Conservation (phyloP, 2,329 filamentous ascomycete species). For the Aureobasidium uvarum region DNA sequence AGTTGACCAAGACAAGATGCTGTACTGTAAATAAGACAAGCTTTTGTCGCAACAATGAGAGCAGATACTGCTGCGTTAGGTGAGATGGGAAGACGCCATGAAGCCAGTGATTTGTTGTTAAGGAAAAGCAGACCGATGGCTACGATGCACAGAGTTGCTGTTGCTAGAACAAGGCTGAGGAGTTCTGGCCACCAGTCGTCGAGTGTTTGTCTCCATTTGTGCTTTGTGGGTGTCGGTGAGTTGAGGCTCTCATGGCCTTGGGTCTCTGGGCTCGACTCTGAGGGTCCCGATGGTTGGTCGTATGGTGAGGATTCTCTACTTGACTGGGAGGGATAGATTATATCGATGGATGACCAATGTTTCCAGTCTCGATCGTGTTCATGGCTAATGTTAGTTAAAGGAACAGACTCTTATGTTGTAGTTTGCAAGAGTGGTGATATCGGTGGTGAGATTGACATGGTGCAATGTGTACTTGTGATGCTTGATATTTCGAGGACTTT, state of each 20-base stretch:
- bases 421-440: not conserved
- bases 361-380: not conserved
- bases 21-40: not conserved
- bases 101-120: not conserved
- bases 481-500: not conserved
- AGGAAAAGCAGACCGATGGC: not conserved
- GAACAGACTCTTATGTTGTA: not conserved
- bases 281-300: not conserved
- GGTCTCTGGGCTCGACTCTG: not conserved
- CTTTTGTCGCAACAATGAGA: not conserved
- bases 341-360: not conserved
- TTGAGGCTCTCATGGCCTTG: not conserved
- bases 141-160: not conserved
- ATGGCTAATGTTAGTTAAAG: not conserved
- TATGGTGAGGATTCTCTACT: not conserved
- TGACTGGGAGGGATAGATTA: not conserved
- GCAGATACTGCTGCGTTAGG: not conserved
- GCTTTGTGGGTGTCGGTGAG: too few relatives aligned
- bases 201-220: not conserved
- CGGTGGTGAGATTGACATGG: not conserved
- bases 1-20: slow-evolving; percentile 16
- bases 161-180: not conserved
- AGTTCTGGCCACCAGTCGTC: not conserved
- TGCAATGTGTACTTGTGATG: not conserved
- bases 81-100: not conserved